Evolutionary conservation across 2,329 filamentous ascomycete species (phyloP).

Genomic region (Diaporthe ampelina): DNA sequence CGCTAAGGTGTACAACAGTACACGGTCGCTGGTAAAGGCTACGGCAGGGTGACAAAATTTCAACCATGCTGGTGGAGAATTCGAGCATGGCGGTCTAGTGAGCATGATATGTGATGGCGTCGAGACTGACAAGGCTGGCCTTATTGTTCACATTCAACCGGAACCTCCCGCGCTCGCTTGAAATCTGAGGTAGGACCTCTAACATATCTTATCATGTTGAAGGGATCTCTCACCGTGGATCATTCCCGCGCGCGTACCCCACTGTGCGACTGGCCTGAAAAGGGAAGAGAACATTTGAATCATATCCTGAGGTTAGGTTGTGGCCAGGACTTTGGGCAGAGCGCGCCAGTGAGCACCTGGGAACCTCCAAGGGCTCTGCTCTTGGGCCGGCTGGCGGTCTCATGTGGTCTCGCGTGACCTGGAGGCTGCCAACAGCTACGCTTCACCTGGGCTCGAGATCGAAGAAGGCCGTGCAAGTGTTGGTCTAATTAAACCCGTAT

Average conservation of each 20-base stretch:
- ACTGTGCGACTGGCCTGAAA: background rate
- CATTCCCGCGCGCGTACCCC: too few species aligned
- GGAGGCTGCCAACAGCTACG: background rate
- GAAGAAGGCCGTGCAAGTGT: background rate
- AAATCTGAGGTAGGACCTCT: background rate
- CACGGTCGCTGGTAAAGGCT: background rate
- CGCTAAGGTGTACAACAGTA: background rate
- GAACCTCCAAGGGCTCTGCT: background rate
- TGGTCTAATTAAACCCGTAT: conserved; percentile 8
- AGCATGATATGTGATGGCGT: background rate
- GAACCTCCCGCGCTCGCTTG: background rate
- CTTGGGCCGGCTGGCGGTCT: background rate
- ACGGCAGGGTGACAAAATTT: background rate
- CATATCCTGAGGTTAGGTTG: background rate
- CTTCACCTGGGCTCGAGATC: background rate
- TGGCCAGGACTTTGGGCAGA: background rate
- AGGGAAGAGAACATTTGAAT: background rate
- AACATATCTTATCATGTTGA: background rate
- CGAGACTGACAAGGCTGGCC: background rate
- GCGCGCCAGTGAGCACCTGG: background rate
- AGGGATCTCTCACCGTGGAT: too few species aligned
- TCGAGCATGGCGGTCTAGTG: background rate
- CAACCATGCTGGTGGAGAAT: background rate
- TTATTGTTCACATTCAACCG: background rate
- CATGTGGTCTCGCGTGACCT: background rate